phyloP scores from a whole-genome alignment of 495 filamentous ascomycete genomes.

The Neurospora cerealis region DNA sequence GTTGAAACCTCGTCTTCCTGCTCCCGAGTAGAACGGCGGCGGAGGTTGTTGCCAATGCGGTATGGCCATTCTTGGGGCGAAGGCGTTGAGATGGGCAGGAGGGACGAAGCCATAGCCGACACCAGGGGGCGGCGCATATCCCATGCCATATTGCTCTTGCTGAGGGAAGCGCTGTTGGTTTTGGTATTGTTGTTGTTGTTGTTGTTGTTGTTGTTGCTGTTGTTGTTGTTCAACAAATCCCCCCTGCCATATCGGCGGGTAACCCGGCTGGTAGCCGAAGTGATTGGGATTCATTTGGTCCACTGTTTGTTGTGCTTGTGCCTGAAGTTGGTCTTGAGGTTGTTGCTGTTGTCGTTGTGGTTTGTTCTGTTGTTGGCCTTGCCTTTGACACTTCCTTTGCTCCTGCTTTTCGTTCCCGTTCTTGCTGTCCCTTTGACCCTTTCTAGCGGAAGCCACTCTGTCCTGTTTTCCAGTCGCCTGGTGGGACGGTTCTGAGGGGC shows the following conservation, averaged over 20 bases:
- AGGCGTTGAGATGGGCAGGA: not conserved
- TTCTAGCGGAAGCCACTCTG: not conserved
- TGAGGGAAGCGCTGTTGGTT: not conserved
- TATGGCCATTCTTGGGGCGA: not conserved
- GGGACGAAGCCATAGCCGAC: not conserved
- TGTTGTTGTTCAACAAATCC: not conserved
- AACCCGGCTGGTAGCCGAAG: not conserved
- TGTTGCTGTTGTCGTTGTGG: not conserved
- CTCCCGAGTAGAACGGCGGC: not conserved
- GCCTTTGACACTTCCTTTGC: not conserved
- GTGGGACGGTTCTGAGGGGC: not conserved
- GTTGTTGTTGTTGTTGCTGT: not conserved
- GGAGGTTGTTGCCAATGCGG: not conserved
- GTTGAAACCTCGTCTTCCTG: not conserved
- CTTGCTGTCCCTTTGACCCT: not conserved
- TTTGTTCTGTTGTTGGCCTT: not conserved
- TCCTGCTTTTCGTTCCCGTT: not conserved
- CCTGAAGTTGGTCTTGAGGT: not conserved
- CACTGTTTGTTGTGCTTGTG: not conserved
- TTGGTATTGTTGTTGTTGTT: not conserved
- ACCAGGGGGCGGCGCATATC: not conserved
- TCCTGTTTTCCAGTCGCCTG: not conserved
- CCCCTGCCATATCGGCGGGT: not conserved
- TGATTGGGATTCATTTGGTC: not conserved
- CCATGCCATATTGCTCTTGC: not conserved